phyloP scores from a whole-genome alignment of 371 early-diverging fungal species.

The Actinomortierella ambigua region DNA sequence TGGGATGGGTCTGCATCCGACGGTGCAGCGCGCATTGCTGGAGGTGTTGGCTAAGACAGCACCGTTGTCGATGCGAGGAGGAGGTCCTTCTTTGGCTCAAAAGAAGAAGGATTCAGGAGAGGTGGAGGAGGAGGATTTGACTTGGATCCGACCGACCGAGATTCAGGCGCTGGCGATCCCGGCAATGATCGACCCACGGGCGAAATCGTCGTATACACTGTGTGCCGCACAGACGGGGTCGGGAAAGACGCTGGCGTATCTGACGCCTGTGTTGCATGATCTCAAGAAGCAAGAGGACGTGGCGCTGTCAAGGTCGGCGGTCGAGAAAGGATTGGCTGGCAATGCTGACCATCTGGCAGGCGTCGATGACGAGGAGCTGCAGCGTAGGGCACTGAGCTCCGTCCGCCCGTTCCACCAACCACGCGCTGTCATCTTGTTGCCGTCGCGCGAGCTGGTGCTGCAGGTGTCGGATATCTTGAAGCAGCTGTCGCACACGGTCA shows the following conservation, averaged over 20 bases:
- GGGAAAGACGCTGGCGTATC: conserved; percentile 98
- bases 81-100: conserved; percentile 5
- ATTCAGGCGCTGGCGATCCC: conserved; percentile 94
- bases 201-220: conserved; percentile 62
- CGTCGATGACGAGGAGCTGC: conserved; percentile 22
- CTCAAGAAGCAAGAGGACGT: conserved; percentile 72
- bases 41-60: conserved; percentile 46
- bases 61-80: conserved; percentile 4
- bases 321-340: conserved; percentile 45
- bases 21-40: conserved; percentile 53
- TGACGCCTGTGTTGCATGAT: conserved; percentile 83
- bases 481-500: conserved; percentile 69
- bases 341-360: conserved; percentile 9
- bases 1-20: conserved; percentile 57
- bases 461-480: conserved; percentile 80
- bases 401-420: conserved; percentile 71
- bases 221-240: conserved; percentile 97
- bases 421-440: conserved; percentile 92
- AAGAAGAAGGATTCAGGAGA: conserved; percentile 11
- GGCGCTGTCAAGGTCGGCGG: conserved; percentile 33
- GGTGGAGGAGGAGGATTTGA: neutral
- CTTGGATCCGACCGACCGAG: conserved; percentile 74
- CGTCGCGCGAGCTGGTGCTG: conserved; percentile 91
- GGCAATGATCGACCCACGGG: conserved; percentile 58
- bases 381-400: conserved; percentile 24